Evolutionary conservation across 176 grass and related monocot species (phyloP).

Genomic region (Cocos nucifera): DNA sequence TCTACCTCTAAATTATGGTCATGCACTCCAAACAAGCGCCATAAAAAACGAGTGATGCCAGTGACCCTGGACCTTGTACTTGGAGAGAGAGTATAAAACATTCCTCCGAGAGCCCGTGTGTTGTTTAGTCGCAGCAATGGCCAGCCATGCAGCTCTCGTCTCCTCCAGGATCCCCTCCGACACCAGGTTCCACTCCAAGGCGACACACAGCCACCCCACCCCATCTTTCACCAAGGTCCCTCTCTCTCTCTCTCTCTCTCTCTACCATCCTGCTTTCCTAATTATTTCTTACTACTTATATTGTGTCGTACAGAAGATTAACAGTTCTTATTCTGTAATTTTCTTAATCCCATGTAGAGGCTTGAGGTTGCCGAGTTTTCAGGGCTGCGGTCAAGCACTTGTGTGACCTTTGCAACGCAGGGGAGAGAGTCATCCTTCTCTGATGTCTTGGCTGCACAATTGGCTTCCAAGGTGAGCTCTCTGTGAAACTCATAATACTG

Average conservation of each 20-base stretch:
- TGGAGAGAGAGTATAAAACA: not conserved
- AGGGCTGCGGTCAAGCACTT: constrained; percentile 53
- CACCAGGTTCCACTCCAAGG: constrained; percentile 44
- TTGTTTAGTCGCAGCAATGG: constrained; percentile 44
- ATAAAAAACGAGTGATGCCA: constrained; percentile 1
- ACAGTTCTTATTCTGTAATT: no score
- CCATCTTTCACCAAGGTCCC: constrained; percentile 14
- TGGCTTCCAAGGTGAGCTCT: constrained; percentile 42
- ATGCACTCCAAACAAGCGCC: not conserved
- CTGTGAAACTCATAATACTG: not conserved
- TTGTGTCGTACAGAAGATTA: no score
- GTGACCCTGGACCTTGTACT: not conserved
- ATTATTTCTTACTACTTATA: no score
- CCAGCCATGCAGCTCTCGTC: constrained; percentile 85
- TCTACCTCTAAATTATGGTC: not conserved
- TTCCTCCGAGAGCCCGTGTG: not conserved
- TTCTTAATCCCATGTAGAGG: constrained; percentile 30
- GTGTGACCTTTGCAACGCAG: constrained; percentile 27
- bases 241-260: constrained; percentile 8
- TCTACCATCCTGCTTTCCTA: no score
- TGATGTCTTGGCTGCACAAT: constrained; percentile 54
- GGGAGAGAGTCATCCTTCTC: constrained; percentile 48
- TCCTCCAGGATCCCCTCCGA: constrained; percentile 61
- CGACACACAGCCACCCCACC: constrained; percentile 14
- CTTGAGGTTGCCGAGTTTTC: constrained; percentile 65